Conservation (phyloP, 768 basidiomycete genomes). For the Strobilomyces dryophilus region DNA sequence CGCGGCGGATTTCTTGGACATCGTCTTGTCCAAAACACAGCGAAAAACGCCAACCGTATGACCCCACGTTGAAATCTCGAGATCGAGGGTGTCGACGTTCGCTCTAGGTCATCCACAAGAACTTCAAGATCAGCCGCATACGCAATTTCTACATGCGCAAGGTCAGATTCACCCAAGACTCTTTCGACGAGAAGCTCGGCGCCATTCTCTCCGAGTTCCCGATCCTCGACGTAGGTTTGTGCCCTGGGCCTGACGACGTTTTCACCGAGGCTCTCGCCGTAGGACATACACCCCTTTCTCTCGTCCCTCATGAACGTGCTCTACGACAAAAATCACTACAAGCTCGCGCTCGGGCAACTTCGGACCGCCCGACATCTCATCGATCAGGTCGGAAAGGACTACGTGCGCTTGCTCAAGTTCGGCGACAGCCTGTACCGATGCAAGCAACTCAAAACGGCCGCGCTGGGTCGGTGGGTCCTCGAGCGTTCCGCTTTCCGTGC, state of each 20-base stretch:
- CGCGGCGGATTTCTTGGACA: conserved; percentile 91
- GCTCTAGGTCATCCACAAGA: conserved; percentile 91
- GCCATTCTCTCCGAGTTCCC: conserved; percentile 96
- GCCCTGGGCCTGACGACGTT: neutral
- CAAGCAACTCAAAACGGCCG: conserved; percentile 97
- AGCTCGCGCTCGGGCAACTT: conserved; percentile 95
- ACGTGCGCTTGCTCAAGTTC: conserved; percentile 94
- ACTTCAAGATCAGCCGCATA: conserved; percentile 99
- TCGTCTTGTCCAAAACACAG: conserved; percentile 91
- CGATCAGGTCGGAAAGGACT: conserved; percentile 96
- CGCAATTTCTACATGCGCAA: conserved; percentile 99
- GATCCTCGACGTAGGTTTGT: conserved; percentile 80
- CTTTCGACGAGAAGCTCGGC: conserved; percentile 93
- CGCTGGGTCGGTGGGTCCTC: conserved; percentile 81
- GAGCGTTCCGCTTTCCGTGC: neutral
- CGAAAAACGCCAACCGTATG: conserved; percentile 92
- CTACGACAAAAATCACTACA: conserved; percentile 99
- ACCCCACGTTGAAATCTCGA: neutral
- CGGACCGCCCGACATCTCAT: conserved; percentile 95
- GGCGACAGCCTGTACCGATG: conserved; percentile 97
- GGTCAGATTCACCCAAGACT: conserved; percentile 97
- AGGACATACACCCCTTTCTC: conserved; percentile 95
- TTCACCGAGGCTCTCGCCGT: conserved; percentile 9
- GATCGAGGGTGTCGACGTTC: conserved; percentile 2
- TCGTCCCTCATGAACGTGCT: conserved; percentile 95